Percentiles rank a stretch among this genome's conserved stretches.
These are phyloP conservation scores for Bonnemaisonia californica DNA, from an alignment of 31 red algal species.

Conservation along the genomic window DNA sequence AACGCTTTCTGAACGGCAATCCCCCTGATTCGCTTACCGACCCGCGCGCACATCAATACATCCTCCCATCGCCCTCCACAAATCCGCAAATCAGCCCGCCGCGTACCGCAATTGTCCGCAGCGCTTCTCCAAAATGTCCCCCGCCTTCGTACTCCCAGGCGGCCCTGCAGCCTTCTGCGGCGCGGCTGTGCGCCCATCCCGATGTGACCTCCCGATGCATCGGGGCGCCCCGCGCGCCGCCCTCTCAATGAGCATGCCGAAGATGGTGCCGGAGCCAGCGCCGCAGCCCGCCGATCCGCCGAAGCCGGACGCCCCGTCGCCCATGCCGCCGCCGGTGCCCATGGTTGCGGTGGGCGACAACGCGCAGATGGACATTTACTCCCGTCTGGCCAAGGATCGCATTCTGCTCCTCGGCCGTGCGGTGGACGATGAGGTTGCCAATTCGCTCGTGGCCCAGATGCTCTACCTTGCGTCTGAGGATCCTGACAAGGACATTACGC, in stretches of 20 bases:
- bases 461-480: conserved; percentile 92
- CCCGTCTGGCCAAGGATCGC: conserved; percentile 96
- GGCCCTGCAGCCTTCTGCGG: neutral
- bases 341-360: conserved; percentile 83
- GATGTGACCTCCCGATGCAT: neutral
- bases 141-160: neutral
- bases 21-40: no score
- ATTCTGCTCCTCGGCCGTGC: conserved; percentile 86
- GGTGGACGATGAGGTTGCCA: conserved; percentile 97
- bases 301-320: conserved; percentile 56
- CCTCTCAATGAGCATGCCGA: conserved; percentile 10
- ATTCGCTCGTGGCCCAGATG: conserved; percentile 97
- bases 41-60: no score
- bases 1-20: no score
- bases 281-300: conserved; percentile 65
- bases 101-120: no score
- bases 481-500: conserved; percentile 94
- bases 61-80: no score
- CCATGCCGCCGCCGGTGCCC: conserved; percentile 62
- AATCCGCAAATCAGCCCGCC: no score
- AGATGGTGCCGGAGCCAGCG: conserved; percentile 63
- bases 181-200: neutral
- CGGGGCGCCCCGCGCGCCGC: neutral
- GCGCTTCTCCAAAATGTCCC: neutral
- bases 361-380: conserved; percentile 98